A percentile compares a stretch with the other conserved stretches of the same genome.
Conservation (phyloP, 2,329 filamentous ascomycete genomes). For the Fusarium succisae region DNA sequence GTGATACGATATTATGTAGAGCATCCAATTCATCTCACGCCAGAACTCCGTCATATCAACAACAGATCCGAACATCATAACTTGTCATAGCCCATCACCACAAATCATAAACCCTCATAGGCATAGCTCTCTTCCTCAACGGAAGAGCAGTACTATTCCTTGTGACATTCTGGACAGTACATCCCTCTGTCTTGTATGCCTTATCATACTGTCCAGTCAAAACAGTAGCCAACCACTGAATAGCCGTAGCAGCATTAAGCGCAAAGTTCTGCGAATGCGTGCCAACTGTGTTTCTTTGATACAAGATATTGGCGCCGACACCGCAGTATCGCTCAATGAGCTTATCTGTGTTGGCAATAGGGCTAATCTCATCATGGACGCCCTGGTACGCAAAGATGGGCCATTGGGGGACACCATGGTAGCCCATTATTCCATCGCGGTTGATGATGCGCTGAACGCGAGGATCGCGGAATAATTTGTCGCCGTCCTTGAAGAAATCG, state of each 20-base stretch:
- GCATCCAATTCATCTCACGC: accelerated
- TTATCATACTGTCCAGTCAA: slow-evolving; percentile 19
- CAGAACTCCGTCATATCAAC: background rate
- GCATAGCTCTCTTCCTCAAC: slow-evolving; percentile 10
- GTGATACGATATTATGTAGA: background rate
- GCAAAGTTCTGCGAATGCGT: slow-evolving; percentile 20
- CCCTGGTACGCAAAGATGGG: slow-evolving; percentile 38
- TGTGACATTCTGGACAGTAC: slow-evolving; percentile 35
- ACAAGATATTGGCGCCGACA: slow-evolving; percentile 36
- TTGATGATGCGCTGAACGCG: slow-evolving; percentile 15
- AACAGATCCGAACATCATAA: background rate
- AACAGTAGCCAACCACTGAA: slow-evolving; percentile 27
- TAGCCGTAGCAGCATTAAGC: slow-evolving; percentile 2
- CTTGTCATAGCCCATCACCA: background rate
- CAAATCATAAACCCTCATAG: slow-evolving; percentile 17
- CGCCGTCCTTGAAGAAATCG: slow-evolving; percentile 28
- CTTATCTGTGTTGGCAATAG: slow-evolving; percentile 22
- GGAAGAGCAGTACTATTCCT: slow-evolving; percentile 20
- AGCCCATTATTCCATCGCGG: slow-evolving; percentile 38
- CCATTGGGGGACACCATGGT: slow-evolving; percentile 36
- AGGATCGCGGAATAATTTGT: slow-evolving; percentile 5
- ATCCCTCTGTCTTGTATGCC: slow-evolving; percentile 24
- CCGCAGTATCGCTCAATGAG: slow-evolving; percentile 32
- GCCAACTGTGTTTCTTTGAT: slow-evolving; percentile 35
- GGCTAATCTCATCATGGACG: slow-evolving; percentile 34